These are phyloP conservation scores for Raphidocelis subcapitata DNA, from an alignment of 139 green algal genomes.

Conservation along the genomic window DNA sequence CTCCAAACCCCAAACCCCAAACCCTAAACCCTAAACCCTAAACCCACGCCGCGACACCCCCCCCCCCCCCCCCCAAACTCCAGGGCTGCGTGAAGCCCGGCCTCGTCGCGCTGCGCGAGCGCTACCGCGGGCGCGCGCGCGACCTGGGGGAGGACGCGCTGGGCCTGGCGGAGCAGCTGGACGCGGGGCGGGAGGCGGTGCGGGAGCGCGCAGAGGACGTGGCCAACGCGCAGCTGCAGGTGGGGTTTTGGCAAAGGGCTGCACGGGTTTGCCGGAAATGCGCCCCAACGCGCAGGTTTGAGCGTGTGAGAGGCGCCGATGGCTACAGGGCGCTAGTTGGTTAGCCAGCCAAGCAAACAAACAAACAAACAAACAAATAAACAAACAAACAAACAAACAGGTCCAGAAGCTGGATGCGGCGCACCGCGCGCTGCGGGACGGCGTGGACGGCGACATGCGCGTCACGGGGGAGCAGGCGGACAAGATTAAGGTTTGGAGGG, in stretches of 20 bases:
- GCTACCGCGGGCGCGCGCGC: conserved; percentile 47
- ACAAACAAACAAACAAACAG: not conserved
- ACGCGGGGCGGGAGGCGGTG: conserved; percentile 42
- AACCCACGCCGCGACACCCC: no score
- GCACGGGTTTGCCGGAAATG: no score
- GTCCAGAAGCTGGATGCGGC: conserved; percentile 7
- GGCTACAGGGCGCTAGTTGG: no score
- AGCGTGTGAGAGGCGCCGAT: no score
- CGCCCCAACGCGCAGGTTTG: no score
- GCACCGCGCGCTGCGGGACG: conserved; percentile 22
- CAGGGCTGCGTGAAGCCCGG: conserved; percentile 66
- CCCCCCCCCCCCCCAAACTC: not conserved
- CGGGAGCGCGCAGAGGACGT: conserved; percentile 72
- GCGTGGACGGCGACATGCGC: conserved; percentile 25
- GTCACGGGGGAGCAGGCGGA: conserved; percentile 23
- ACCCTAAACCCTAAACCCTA: no score
- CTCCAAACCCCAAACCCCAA: no score
- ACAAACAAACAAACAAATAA: no score
- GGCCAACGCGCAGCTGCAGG: not conserved
- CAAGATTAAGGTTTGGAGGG: conserved; percentile 23
- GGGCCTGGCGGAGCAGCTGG: conserved; percentile 55
- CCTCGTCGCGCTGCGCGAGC: conserved; percentile 65
- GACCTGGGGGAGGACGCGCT: conserved; percentile 69
- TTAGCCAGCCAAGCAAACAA: no score
- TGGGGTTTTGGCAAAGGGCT: no score